These are phyloP conservation scores for Leishmania lainsoni DNA, from an alignment of 208 protist genomes.

Conservation along the genomic window DNA sequence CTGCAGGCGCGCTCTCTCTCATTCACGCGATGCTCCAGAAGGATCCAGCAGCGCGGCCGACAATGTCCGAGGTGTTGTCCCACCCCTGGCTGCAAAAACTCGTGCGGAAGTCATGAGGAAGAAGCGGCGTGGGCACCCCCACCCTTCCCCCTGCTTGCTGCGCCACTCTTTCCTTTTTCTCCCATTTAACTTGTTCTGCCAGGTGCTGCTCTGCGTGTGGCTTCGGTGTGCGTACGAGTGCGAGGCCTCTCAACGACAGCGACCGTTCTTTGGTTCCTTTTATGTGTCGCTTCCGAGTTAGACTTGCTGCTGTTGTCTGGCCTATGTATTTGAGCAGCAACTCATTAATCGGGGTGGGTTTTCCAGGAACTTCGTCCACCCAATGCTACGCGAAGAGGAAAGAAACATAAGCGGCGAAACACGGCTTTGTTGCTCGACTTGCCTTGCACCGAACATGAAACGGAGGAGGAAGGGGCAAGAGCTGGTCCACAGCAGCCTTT, in stretches of 20 bases:
- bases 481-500: neutral
- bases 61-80: constrained; percentile 56
- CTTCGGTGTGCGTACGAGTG: neutral
- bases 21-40: constrained; percentile 65
- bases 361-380: neutral
- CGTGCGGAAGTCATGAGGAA: too few relatives aligned
- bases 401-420: neutral
- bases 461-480: neutral
- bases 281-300: neutral
- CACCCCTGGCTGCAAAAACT: constrained; percentile 67
- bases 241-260: neutral
- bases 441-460: neutral
- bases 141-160: neutral
- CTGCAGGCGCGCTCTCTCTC: constrained; percentile 36
- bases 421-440: neutral
- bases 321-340: neutral
- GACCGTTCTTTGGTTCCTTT: neutral
- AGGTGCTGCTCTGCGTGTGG: neutral
- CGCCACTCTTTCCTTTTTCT: neutral
- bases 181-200: neutral
- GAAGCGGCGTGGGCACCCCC: neutral
- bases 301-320: neutral
- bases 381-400: too few relatives aligned
- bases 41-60: constrained; percentile 54
- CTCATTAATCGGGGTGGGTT: neutral